Conservation (phyloP, 176 grass and related monocot species). For the Eragrostis curvula region DNA sequence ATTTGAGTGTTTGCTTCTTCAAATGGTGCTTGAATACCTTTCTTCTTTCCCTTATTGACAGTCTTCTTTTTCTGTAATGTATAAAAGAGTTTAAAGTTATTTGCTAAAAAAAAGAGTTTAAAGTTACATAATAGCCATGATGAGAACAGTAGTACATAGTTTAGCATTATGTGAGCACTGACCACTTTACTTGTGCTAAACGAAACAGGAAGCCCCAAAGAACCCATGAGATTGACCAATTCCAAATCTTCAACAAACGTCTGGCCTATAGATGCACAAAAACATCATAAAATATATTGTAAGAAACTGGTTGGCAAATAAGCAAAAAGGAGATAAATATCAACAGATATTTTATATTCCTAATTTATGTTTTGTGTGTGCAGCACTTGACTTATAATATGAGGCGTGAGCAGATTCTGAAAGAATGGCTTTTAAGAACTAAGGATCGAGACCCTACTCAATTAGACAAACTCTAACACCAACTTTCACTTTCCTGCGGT, state of each 20-base stretch:
- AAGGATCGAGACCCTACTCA: not conserved
- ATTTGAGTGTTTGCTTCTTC: slow-evolving; percentile 42
- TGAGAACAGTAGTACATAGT: slow-evolving; percentile 10
- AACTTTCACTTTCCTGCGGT: not conserved
- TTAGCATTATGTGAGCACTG: slow-evolving; percentile 19
- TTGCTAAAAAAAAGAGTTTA: slow-evolving; percentile 35
- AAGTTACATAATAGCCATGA: slow-evolving; percentile 29
- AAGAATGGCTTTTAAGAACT: not conserved
- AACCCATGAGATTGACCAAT: slow-evolving; percentile 79
- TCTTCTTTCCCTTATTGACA: slow-evolving; percentile 53
- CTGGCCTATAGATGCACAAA: slow-evolving; percentile 39
- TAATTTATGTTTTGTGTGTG: slow-evolving; percentile 1
- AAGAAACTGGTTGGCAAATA: slow-evolving; percentile 26
- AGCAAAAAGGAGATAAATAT: slow-evolving; percentile 26
- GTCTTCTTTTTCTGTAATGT: slow-evolving; percentile 56
- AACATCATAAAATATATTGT: slow-evolving; percentile 30
- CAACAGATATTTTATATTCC: not conserved
- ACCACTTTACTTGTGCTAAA: slow-evolving; percentile 84
- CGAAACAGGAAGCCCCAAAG: slow-evolving; percentile 89
- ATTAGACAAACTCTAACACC: not conserved
- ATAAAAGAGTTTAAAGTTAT: slow-evolving; percentile 33
- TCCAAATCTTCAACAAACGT: slow-evolving; percentile 69
- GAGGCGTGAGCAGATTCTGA: not conserved
- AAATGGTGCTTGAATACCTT: slow-evolving; percentile 41
- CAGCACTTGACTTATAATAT: not conserved